These are phyloP conservation scores for Funneliformis mosseae DNA, from an alignment of 192 early-diverging fungal genomes.

Conservation along the genomic window DNA sequence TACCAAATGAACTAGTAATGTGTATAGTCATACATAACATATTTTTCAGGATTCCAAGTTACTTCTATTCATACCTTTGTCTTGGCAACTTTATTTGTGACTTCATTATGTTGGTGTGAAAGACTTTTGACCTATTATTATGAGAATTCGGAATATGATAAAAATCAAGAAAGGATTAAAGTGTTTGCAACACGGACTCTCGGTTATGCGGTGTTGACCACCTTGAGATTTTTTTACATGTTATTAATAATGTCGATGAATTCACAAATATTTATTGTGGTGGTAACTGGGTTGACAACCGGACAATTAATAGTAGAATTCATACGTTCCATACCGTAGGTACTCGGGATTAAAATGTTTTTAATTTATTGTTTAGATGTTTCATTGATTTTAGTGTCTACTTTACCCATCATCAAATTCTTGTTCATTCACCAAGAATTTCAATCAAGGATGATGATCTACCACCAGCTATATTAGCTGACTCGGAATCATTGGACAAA, in stretches of 20 bases:
- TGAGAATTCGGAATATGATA: not conserved
- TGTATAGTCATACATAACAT: not conserved
- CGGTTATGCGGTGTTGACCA: not conserved
- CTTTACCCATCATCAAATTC: not conserved
- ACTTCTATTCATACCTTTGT: not conserved
- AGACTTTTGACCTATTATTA: slow-evolving; percentile 7
- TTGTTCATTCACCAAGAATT: not conserved
- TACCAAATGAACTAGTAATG: too few species aligned
- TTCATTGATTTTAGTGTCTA: not conserved
- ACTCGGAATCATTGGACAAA: not conserved
- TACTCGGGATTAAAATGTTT: not conserved
- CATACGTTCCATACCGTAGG: not conserved
- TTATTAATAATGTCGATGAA: slow-evolving; percentile 17
- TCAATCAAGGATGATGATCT: not conserved
- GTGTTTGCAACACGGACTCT: not conserved
- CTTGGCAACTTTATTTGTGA: not conserved
- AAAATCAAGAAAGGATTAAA: not conserved
- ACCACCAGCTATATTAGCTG: not conserved
- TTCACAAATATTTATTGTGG: slow-evolving; percentile 14
- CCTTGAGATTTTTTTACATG: slow-evolving; percentile 25
- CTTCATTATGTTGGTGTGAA: slow-evolving; percentile 16
- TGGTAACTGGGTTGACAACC: slow-evolving; percentile 19
- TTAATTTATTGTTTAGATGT: not conserved
- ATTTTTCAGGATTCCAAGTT: not conserved
- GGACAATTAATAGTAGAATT: slow-evolving; percentile 26